Conservation (phyloP, 495 filamentous ascomycete species). For the Neurospora pannonica region DNA sequence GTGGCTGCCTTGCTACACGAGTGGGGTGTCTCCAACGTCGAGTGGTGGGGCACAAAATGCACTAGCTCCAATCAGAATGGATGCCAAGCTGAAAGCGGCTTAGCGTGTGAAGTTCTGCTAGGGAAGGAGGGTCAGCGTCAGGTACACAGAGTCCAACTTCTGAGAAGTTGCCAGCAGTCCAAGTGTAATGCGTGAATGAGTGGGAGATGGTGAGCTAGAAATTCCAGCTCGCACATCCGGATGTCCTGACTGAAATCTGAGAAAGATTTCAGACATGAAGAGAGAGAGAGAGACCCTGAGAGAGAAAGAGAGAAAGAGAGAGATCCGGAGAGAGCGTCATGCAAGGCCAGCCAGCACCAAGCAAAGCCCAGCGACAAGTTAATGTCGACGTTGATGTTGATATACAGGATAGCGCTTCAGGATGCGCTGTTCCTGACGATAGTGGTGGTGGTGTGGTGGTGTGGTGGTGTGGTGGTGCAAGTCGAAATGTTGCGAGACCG, state of each 20-base stretch:
- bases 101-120: neutral
- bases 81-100: neutral
- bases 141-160: neutral
- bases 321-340: neutral
- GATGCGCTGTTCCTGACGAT: neutral
- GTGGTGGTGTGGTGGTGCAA: neutral
- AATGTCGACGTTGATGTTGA: neutral
- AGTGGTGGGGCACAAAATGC: neutral
- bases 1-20: neutral
- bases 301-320: neutral
- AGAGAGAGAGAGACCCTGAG: neutral
- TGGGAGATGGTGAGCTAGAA: neutral
- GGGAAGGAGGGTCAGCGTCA: neutral
- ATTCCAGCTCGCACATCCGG: neutral
- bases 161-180: neutral
- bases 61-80: neutral
- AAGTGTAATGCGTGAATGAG: neutral
- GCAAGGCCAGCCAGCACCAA: neutral
- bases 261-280: neutral
- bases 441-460: neutral
- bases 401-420: neutral
- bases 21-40: neutral
- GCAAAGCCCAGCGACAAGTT: neutral
- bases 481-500: neutral
- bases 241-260: neutral